Base-by-base conservation (phyloP, 768 basidiomycete species). In the Piloderma croceum region DNA sequence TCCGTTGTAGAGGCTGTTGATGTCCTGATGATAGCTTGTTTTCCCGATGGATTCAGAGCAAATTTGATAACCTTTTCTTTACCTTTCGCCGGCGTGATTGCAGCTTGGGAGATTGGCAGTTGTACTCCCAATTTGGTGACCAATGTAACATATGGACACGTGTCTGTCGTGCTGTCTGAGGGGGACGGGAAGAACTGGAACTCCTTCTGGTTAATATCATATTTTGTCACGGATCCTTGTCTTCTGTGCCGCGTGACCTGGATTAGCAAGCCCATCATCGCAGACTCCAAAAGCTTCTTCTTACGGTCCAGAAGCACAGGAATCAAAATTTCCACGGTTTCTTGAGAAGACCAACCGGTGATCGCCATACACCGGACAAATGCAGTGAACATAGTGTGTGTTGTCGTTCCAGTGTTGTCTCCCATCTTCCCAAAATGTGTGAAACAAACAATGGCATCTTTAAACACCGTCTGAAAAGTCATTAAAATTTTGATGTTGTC, bases 311-410 rank as follows among this genome's bases (percentile, higher is more conserved):
- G 41, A 11, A 60, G 44, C 19, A 62, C 36, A 12, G 61, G 62
- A 10, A 63, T 36, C 38, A 54, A 39, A 35, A 54, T 33, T 45
- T 64, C 54, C 11, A 59, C 44, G 24, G 34, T n/a, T 3, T 35
- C 11, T 24, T 57, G 45, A 12, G 22, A 22, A 21, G 36, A 12
- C 15, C 42, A 38, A 27, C 52, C 44, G 17, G 55, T 49, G 31
- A 58, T 46, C 3, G 57, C 60, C 49, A 53, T 52, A 19, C 48
- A 47, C 33, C 62, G 51, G n/a, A n/a, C n/a, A n/a, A n/a, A n/a
- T n/a, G n/a, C n/a, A n/a, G n/a, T n/a, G n/a, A n/a, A n/a, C n/a
- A 23, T 50, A 19, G 43, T 44, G 6, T 43, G 31, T 18, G 51
- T 33, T n/a, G 47, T 52, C 31, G 47, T 34, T 6, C 32, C 48